Conservation (phyloP, 306 rosid species). For the Abrus precatorius region DNA sequence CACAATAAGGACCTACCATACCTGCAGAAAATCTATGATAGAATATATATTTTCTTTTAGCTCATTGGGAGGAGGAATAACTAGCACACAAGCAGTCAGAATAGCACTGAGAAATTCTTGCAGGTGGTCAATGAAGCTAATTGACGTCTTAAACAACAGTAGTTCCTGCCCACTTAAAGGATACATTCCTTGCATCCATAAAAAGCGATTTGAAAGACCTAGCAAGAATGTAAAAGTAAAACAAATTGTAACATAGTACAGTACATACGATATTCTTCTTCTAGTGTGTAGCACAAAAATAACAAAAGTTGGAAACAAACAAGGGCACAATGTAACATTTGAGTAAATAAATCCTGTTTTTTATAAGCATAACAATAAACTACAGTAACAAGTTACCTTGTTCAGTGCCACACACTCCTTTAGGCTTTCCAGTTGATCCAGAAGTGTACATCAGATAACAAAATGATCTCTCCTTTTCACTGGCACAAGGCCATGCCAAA, state of each 20-base stretch:
- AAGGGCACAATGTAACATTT: slow-evolving; percentile 5
- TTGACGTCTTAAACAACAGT: slow-evolving; percentile 82
- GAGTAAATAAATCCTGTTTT: background rate
- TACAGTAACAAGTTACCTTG: slow-evolving; percentile 57
- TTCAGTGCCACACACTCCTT: slow-evolving; percentile 92
- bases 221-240: slow-evolving; percentile 44
- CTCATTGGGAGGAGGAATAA: slow-evolving; percentile 78
- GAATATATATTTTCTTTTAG: slow-evolving; percentile 67
- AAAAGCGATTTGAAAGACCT: slow-evolving; percentile 85
- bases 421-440: slow-evolving; percentile 93
- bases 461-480: slow-evolving; percentile 64
- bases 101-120: slow-evolving; percentile 89
- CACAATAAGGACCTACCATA: slow-evolving; percentile 43
- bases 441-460: slow-evolving; percentile 93
- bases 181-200: slow-evolving; percentile 88
- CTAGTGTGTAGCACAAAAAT: slow-evolving; percentile 11
- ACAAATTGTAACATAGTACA: slow-evolving; percentile 23
- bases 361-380: slow-evolving; percentile 15
- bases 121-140: slow-evolving; percentile 90
- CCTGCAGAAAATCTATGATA: slow-evolving; percentile 74
- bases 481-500: slow-evolving; percentile 67
- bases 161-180: slow-evolving; percentile 69
- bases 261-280: slow-evolving; percentile 1
- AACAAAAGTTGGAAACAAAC: slow-evolving; percentile 5
- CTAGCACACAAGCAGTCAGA: slow-evolving; percentile 72